Percentiles rank a stretch among this genome's conserved stretches.
Conservation (phyloP, 2,329 filamentous ascomycete genomes). For the Fonsecaea nubica region DNA sequence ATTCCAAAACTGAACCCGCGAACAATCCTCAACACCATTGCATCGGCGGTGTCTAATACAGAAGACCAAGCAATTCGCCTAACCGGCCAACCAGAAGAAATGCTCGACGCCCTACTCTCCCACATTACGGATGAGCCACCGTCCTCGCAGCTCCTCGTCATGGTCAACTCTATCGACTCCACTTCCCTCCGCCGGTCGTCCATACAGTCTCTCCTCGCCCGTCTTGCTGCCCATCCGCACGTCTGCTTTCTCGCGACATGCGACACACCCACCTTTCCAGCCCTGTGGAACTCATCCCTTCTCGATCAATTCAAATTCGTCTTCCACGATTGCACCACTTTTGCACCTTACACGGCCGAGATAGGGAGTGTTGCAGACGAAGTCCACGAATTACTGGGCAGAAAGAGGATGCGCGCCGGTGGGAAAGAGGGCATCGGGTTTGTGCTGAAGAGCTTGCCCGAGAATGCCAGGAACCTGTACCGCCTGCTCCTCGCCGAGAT, state of each 20-base stretch:
- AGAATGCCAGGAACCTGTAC: constrained; percentile 90
- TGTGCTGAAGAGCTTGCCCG: constrained; percentile 85
- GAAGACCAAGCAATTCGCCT: constrained; percentile 55
- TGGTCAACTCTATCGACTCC: constrained; percentile 89
- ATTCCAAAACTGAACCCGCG: constrained; percentile 53
- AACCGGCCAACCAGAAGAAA: constrained; percentile 70
- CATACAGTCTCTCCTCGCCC: constrained; percentile 75
- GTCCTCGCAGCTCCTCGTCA: constrained; percentile 64
- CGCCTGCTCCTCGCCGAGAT: constrained; percentile 84
- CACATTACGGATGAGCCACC: constrained; percentile 67
- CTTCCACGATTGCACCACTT: constrained; percentile 95
- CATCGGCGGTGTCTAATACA: constrained; percentile 60
- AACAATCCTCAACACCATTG: constrained; percentile 64
- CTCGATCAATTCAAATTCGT: constrained; percentile 82
- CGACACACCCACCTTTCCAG: constrained; percentile 83
- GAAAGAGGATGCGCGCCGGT: constrained; percentile 77
- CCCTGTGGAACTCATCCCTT: constrained; percentile 89
- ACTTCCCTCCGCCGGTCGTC: constrained; percentile 72
- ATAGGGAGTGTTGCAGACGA: constrained; percentile 81
- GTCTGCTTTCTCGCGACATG: constrained; percentile 79
- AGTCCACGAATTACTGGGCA: constrained; percentile 84
- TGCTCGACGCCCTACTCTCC: constrained; percentile 70
- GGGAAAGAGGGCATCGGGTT: constrained; percentile 92
- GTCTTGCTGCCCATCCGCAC: constrained; percentile 74
- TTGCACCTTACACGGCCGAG: constrained; percentile 74